Base-by-base conservation (phyloP, 129 eudicot species). In the Tagetes erecta region DNA sequence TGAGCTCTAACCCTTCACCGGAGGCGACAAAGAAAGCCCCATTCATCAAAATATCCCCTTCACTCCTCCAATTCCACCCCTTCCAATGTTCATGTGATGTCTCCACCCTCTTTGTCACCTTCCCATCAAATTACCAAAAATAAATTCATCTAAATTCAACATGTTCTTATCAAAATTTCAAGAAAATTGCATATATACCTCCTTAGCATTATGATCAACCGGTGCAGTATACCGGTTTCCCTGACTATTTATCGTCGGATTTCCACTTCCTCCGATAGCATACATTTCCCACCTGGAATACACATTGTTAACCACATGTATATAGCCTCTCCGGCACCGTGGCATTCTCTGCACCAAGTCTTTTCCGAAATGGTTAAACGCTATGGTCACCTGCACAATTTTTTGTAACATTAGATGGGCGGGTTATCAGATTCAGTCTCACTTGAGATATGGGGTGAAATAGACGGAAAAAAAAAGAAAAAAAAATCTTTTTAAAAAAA, bases 51-150 rank as follows among this genome's bases (percentile, higher is more conserved):
- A 84, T 53, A 68, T 93, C 98, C 79, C 98, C 98, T 55, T 93
- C 98, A 64, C 97, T 90, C 87, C 98, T 86, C 98, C 98, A 93
- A 69, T 93, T 93, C 98, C 98, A 93, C 0, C 80, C 94, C 41
- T 82, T 93, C 98, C 98, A 93, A 11, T 81, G 77, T 20, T 76
- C 85, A 20, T 83, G 85, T 11, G 74, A 63, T 4, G 97, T 81
- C n/a, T 84, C 96, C 70, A 93, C 97, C 45, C 98, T 77, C 70
- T 93, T 93, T 39, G 98, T 93, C 60, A 93, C 97, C 98, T 93
- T 66, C 33, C 20, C 40, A 71, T 37, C 64, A 64, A 42, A 8
- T 42, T 69, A 64, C 69, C 80, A 9, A 47, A 1, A 20, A 56
- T 36, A 60, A 60, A 60, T 0, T 11, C 52, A 57, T 37, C n/a